Conservation (phyloP, 208 protist species). For the Angomonas ambiguus region DNA sequence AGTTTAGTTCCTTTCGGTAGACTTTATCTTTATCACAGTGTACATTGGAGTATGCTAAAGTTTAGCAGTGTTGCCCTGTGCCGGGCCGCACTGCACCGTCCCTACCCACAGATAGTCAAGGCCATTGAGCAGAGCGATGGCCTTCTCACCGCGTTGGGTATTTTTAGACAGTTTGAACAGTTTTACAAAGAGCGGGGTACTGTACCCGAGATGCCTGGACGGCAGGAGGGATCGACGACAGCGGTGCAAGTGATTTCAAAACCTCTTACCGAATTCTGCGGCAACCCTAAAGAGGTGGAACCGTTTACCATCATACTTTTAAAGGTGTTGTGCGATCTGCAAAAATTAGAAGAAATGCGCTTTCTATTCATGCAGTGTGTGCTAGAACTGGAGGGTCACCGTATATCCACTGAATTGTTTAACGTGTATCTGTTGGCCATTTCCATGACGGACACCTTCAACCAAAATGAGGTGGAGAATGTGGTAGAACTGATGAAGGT, state of each 20-base stretch:
- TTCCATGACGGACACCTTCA: conserved; percentile 82
- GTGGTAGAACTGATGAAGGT: conserved; percentile 63
- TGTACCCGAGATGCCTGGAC: too few relatives aligned
- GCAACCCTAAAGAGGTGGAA: conserved; percentile 47
- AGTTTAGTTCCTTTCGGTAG: too few relatives aligned
- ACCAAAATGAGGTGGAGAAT: conserved; percentile 84
- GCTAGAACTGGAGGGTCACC: conserved; percentile 42
- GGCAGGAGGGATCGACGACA: neutral
- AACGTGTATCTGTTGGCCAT: conserved; percentile 86
- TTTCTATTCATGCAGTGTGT: conserved; percentile 88
- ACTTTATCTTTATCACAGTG: too few relatives aligned
- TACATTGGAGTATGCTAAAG: neutral
- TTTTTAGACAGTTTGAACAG: conserved; percentile 72
- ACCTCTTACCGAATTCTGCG: conserved; percentile 75
- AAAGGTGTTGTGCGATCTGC: conserved; percentile 84
- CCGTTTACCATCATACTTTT: conserved; percentile 72
- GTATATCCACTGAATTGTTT: conserved; percentile 71
- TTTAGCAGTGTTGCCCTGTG: neutral
- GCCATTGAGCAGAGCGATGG: conserved; percentile 51
- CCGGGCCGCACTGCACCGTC: conserved; percentile 15
- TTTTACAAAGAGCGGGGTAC: conserved; percentile 36
- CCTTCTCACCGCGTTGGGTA: conserved; percentile 46
- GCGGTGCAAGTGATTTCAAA: conserved; percentile 8
- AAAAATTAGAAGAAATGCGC: conserved; percentile 77
- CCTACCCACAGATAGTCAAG: conserved; percentile 55